Evolutionary conservation across 257 asterid genomes (phyloP), one percentile per base, ranked within the genome.

Genomic region (Scutellaria galericulata): DNA sequence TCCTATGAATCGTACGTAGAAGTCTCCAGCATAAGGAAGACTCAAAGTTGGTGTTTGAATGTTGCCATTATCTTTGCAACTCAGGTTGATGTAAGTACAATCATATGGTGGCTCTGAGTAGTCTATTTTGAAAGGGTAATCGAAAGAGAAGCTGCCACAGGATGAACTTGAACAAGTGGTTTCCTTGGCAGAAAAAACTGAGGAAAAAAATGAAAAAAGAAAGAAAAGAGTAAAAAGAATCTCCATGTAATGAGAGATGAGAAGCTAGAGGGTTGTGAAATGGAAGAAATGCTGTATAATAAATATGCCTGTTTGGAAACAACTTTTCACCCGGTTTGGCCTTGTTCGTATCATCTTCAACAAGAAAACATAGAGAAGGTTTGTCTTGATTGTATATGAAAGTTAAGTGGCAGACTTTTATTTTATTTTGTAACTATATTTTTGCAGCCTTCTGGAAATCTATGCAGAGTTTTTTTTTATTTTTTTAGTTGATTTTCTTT

Each of bases 81-180:
- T 35, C 15, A 79, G 70, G 47, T 70, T 75, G 11, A 66, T 68
- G 6, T 73, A 73, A 12, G 56, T 6, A n/a, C 79, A 73, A 8
- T 7, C 9, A 18, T 73, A 48, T 45, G 22, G 58, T 11, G 73
- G 72, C 35, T 42, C 35, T 9, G 11, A 3, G 63, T 4, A 11
- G 37, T 50, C 55, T 9, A 54, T 44, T 63, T 44, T 73, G 83
- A 79, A 75, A 65, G 83, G 83, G 65, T 70, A 79, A 1, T 47
- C 18, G 7, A 79, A 7, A 11, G 56, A 7, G 62, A 75, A 40
- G 40, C 4, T 58, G 31, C 77, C 76, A 37, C 82, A 77, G 50
- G 5, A 61, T 31, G 76, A 46, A 27, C 45, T 47, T 31, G 81
- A 61, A 60, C 81, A 80, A 8, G 13, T n/a, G 62, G 61, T 24